Conservation (phyloP, 352 stramenopile genomes). For the Globisporangium carolinianum region DNA sequence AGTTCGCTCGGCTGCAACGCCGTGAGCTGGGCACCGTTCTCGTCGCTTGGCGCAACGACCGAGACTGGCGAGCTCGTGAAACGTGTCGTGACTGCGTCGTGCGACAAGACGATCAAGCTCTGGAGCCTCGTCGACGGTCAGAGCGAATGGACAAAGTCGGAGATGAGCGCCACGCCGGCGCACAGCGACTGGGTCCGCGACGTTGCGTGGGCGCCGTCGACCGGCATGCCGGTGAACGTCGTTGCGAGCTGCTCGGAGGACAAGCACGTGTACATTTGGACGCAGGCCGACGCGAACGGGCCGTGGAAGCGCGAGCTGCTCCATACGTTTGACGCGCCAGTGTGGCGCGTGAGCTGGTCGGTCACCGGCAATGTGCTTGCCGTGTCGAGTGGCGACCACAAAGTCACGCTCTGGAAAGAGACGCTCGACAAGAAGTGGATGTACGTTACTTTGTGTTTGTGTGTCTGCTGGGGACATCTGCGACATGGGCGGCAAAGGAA, state of each 20-base stretch:
- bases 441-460: slow-evolving; percentile 30
- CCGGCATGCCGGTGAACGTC: slow-evolving; percentile 90
- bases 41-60: slow-evolving; percentile 48
- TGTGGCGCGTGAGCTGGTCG: slow-evolving; percentile 99
- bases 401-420: slow-evolving; percentile 98
- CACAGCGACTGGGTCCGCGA: slow-evolving; percentile 96
- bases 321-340: slow-evolving; percentile 92
- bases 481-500: too few relatives aligned
- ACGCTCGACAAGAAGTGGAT: slow-evolving; percentile 96
- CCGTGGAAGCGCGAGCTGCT: slow-evolving; percentile 91
- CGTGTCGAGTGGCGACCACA: slow-evolving; percentile 95
- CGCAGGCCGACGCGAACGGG: slow-evolving; percentile 62
- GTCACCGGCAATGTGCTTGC: slow-evolving; percentile 97
- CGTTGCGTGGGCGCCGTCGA: slow-evolving; percentile 95
- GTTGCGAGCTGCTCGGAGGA: slow-evolving; percentile 90
- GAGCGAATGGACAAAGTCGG: slow-evolving; percentile 74
- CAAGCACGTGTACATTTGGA: slow-evolving; percentile 95
- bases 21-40: slow-evolving; percentile 94
- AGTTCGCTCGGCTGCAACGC: slow-evolving; percentile 94
- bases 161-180: slow-evolving; percentile 65
- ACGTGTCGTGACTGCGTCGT: slow-evolving; percentile 93
- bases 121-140: slow-evolving; percentile 83
- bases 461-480: background rate
- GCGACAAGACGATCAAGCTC: slow-evolving; percentile 97
- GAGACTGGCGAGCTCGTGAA: slow-evolving; percentile 41